Base-by-base conservation (phyloP, 2,329 filamentous ascomycete genomes). In the Teratosphaeriaceae sp. region DNA sequence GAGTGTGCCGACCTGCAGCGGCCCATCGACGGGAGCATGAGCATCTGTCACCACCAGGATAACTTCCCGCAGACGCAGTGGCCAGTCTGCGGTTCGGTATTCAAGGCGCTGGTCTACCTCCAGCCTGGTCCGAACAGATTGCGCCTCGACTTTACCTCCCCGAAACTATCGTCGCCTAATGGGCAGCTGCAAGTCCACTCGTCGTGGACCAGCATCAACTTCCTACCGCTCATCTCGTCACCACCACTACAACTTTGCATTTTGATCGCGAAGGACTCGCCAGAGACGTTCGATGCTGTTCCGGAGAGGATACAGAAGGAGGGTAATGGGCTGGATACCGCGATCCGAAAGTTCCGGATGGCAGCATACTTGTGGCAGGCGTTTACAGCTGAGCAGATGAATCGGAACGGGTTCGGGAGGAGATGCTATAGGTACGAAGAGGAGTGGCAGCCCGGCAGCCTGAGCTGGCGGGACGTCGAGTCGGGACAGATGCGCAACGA, bases 341-440 rank as follows among this genome's bases (percentile, higher is more conserved):
- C 92, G 0, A 75, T 94, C 40, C 80, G 79, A 57, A 98, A 98
- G 62, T 96, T 92, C 62, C 80, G 89, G 50, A 96, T 94, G 85
- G 84, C 88, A 15, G 90, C 88, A 19, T 96, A 97, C 61, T 73
- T 97, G 12, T 97, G 92, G 89, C 92, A 98, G 63, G 88, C 89
- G 6, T 97, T 94, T 58, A 97, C 90, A 0, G 88, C 87, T 5
- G 92, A 98, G 63, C 89, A 97, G 62, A 97, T 97, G 90, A 84
- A 80, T 63, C 82, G 88, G 49, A 85, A 95, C 61, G 85, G 84
- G 47, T 79, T 97, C 53, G 88, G 89, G 8, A 78, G 90, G 45
- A 80, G 90, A 44, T 82, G 79, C 41, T 97, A 96, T 64, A 78
- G 89, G 33, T 89, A 94, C 49, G 92, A 97, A 56, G 92, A 98